These are phyloP conservation scores for Euclidium syriacum DNA, from an alignment of 345 rosid genomes.

Conservation along the genomic window DNA sequence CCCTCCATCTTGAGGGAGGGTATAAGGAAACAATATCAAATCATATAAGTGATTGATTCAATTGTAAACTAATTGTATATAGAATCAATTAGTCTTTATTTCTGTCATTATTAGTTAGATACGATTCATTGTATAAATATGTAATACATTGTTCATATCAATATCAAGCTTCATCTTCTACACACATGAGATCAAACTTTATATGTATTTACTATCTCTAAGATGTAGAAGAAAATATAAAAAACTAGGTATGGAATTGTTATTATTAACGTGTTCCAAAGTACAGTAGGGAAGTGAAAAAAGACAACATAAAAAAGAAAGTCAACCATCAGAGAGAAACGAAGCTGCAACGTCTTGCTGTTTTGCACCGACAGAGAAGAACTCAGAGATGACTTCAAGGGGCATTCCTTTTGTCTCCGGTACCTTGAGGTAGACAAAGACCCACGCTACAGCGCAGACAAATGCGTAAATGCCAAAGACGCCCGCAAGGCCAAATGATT, in stretches of 20 bases:
- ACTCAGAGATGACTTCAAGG: slow-evolving; percentile 84
- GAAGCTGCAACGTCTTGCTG: slow-evolving; percentile 27
- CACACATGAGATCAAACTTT: slow-evolving; percentile 11
- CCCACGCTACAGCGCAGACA: slow-evolving; percentile 64
- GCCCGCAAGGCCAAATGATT: slow-evolving; percentile 58
- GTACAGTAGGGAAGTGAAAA: slow-evolving; percentile 8
- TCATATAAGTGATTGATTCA: no score
- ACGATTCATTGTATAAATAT: no score
- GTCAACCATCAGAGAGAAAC: slow-evolving; percentile 23
- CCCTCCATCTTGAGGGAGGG: no score
- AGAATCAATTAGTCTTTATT: no score
- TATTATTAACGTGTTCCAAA: slow-evolving; percentile 23
- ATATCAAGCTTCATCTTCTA: no score
- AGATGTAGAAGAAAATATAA: neutral
- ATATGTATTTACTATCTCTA: neutral
- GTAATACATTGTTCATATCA: no score
- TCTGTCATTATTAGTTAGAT: no score
- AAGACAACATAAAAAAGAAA: slow-evolving; percentile 5
- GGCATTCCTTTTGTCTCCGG: slow-evolving; percentile 98
- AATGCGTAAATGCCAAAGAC: slow-evolving; percentile 62
- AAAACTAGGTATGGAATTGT: neutral
- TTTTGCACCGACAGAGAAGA: slow-evolving; percentile 76
- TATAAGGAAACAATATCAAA: no score
- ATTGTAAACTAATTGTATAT: no score
- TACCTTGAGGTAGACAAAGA: slow-evolving; percentile 75